Percentiles rank a stretch among this genome's conserved stretches.
These are phyloP conservation scores for Alternaria viburni DNA, from an alignment of 2,329 filamentous ascomycete species.

Conservation along the genomic window DNA sequence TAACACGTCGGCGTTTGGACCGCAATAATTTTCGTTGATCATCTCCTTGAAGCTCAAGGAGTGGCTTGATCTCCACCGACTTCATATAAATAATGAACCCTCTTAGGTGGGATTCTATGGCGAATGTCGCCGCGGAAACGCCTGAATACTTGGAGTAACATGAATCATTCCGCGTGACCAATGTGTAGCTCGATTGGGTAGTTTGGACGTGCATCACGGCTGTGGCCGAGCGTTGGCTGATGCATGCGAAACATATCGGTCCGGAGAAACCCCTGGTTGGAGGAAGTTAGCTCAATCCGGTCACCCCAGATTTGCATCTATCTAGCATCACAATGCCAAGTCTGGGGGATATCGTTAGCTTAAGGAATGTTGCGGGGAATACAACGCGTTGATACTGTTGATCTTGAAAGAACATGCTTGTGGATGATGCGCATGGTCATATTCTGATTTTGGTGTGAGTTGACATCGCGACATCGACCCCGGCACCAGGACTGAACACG, in stretches of 20 bases:
- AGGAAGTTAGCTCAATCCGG: conserved; percentile 13
- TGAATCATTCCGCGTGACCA: neutral
- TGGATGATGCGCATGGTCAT: neutral
- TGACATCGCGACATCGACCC: neutral
- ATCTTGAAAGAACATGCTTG: neutral
- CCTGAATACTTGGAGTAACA: conserved; percentile 4
- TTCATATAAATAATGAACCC: conserved; percentile 10
- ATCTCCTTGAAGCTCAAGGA: neutral
- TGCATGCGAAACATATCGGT: neutral
- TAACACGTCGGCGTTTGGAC: conserved; percentile 8
- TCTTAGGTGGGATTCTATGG: conserved; percentile 19
- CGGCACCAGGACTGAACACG: neutral
- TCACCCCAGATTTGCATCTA: neutral
- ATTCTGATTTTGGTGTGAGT: neutral
- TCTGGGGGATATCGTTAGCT: conserved; percentile 5
- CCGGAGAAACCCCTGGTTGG: conserved; percentile 25
- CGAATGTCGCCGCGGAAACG: neutral
- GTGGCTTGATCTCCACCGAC: neutral
- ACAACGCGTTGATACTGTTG: neutral
- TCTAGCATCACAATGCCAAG: neutral
- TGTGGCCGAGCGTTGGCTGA: neutral
- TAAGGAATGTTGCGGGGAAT: neutral
- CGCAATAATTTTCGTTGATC: neutral
- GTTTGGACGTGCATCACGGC: neutral
- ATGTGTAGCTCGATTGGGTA: neutral